Evolutionary conservation across 805 yeast species (phyloP).

Genomic region (Candida oleophila): DNA sequence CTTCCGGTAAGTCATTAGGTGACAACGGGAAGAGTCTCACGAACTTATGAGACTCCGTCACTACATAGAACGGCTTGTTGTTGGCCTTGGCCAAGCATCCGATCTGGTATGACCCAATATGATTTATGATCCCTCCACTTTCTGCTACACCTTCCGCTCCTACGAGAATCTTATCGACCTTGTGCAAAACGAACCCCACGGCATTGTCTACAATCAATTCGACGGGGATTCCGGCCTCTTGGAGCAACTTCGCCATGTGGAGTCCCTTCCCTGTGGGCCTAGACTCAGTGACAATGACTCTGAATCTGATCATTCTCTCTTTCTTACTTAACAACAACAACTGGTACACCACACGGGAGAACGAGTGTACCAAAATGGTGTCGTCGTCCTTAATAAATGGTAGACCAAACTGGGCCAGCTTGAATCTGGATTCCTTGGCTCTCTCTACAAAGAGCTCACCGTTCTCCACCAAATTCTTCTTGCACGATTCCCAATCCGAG

Average conservation of each 20-base stretch:
- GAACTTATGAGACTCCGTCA: slow-evolving; percentile 92
- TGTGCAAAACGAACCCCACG: slow-evolving; percentile 88
- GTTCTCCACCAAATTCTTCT: slow-evolving; percentile 83
- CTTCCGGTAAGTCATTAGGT: slow-evolving; percentile 81
- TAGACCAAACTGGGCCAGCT: slow-evolving; percentile 83
- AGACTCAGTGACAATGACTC: slow-evolving; percentile 91
- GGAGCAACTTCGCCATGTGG: slow-evolving; percentile 65
- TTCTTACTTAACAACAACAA: slow-evolving; percentile 73
- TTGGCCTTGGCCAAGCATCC: slow-evolving; percentile 90
- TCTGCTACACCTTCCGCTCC: slow-evolving; percentile 99
- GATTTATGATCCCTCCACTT: slow-evolving; percentile 96
- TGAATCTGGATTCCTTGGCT: slow-evolving; percentile 85
- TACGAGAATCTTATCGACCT: slow-evolving; percentile 88
- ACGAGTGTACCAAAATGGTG: slow-evolving; percentile 84
- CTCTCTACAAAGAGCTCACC: slow-evolving; percentile 89
- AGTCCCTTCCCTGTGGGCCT: slow-evolving; percentile 79
- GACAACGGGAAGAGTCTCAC: slow-evolving; percentile 94
- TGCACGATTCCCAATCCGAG: slow-evolving; percentile 94
- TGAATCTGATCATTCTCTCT: slow-evolving; percentile 72
- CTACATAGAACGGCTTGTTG: slow-evolving; percentile 90
- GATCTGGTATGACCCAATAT: slow-evolving; percentile 90
- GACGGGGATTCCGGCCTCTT: slow-evolving; percentile 78
- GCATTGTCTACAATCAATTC: slow-evolving; percentile 88
- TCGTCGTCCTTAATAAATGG: slow-evolving; percentile 94
- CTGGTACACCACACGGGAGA: slow-evolving; percentile 84